Evolutionary conservation across 169 alveolate species (phyloP), one percentile per base, ranked within the genome.

Genomic region (Babesia ovata): DNA sequence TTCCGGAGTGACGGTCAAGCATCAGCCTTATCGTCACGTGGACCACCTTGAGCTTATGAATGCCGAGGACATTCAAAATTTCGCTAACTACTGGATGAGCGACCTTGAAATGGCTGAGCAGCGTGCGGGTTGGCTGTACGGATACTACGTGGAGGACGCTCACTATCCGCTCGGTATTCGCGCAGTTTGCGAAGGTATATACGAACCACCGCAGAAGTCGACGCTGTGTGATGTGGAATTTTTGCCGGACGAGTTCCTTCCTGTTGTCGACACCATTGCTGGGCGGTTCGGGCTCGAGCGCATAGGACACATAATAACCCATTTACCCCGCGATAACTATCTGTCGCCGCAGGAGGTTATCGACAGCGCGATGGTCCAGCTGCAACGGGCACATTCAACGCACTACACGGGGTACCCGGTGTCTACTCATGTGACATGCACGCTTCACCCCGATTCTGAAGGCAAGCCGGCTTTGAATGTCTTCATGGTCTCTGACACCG

Each of bases 21-120:
- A 98, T 85, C 98, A 97, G 88, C 79, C 90, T 24, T 97, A 96
- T 92, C 95, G 99, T 44, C 99, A 98, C 88, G 99, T 97, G 8
- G 99, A 98, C 89, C 98, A 95, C 79, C 94, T 97, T 56, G 97
- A 96, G 63, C 82, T 97, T 86, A 93, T 98, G 99, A 98, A 98
- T 75, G 95, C 92, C 44, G 93, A 91, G n/a, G 99, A 96, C 75
- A 94, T 97, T 62, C 91, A 91, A 50, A 79, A 84, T 28, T 97
- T 98, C 73, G 99, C 97, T 0, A 85, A 93, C 49, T 93, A 92
- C 66, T 98, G 99, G 99, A 93, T 87, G 62, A 56, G 85, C 42
- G 91, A 86, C 17, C 86, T 90, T 33, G 95, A 94, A 56, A 87
- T 95, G 97, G 90, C 67, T 10, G 88, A 93, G 74, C 98, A 98